These are phyloP conservation scores for Apiospora koreana DNA, from an alignment of 2,329 filamentous ascomycete species.

Conservation along the genomic window DNA sequence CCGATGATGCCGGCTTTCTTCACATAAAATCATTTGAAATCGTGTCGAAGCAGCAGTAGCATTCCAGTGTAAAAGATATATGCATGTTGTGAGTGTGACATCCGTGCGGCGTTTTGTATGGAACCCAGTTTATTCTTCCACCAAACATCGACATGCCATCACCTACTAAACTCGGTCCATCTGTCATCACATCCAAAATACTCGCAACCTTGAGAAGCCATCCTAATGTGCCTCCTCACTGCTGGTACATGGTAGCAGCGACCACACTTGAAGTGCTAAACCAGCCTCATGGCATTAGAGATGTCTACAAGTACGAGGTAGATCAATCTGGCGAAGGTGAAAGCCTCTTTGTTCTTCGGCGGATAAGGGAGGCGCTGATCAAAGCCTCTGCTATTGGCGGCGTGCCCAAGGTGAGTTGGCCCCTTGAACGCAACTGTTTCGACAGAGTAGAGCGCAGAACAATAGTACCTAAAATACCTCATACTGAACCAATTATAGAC, in stretches of 20 bases:
- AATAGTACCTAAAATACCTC: too few species aligned
- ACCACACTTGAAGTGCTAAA: constrained; percentile 49
- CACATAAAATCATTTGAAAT: background rate
- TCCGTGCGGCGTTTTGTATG: background rate
- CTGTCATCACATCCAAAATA: constrained; percentile 42
- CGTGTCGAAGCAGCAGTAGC: background rate
- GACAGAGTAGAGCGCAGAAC: background rate
- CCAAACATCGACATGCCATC: background rate
- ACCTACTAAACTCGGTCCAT: background rate
- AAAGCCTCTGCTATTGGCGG: constrained; percentile 50
- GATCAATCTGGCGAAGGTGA: constrained; percentile 33
- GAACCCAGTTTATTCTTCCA: background rate
- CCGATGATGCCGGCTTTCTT: background rate
- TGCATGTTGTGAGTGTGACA: background rate
- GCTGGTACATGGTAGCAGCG: constrained; percentile 51
- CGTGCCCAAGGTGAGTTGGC: constrained; percentile 46
- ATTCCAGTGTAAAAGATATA: background rate
- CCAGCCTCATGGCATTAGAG: constrained; percentile 48
- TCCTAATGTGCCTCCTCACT: constrained; percentile 43
- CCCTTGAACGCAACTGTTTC: background rate
- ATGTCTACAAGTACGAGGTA: constrained; percentile 45
- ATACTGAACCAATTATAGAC: constrained; percentile 30
- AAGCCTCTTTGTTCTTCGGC: constrained; percentile 43
- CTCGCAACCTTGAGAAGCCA: constrained; percentile 41
- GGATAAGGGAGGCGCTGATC: constrained; percentile 50